Percentiles rank a stretch among this genome's conserved stretches.
Evolutionary conservation across 2,329 filamentous ascomycete species (phyloP).

Genomic region (Endoconidiophora laricicola): DNA sequence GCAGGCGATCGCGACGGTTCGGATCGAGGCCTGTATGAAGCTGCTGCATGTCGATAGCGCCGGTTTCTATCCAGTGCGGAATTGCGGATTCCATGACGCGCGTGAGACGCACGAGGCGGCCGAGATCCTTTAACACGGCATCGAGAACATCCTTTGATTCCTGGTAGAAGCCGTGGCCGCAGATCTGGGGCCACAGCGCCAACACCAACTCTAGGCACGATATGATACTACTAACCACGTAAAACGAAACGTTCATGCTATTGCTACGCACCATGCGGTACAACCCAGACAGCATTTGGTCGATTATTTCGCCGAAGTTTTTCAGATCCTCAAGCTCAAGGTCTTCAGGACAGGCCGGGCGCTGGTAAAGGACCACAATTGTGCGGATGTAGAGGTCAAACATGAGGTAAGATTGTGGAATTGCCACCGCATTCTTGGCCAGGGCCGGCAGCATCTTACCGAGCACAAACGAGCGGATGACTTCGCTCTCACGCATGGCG

Average conservation of each 20-base stretch:
- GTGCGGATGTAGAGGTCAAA: slow-evolving; percentile 34
- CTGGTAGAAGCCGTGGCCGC: slow-evolving; percentile 1
- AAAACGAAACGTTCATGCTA: background rate
- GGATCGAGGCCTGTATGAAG: slow-evolving; percentile 18
- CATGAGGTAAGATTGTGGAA: slow-evolving; percentile 27
- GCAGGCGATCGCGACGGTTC: slow-evolving; percentile 23
- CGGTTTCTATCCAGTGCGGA: background rate
- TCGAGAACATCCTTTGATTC: background rate
- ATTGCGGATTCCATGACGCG: slow-evolving; percentile 1
- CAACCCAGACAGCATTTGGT: background rate
- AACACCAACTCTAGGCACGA: background rate
- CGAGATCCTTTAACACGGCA: background rate
- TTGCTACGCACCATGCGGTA: slow-evolving; percentile 7
- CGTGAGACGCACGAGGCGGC: background rate
- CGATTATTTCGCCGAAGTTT: background rate
- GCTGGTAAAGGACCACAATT: slow-evolving; percentile 18
- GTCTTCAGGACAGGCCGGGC: slow-evolving; percentile 3
- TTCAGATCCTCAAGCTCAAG: background rate
- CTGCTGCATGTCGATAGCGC: background rate
- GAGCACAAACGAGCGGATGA: slow-evolving; percentile 31
- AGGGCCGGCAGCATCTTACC: slow-evolving; percentile 38
- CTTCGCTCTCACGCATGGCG: slow-evolving; percentile 27
- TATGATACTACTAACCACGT: slow-evolving; percentile 1
- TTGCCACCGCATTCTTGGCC: slow-evolving; percentile 23
- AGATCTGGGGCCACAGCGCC: slow-evolving; percentile 1